These are phyloP conservation scores for Phytophthora pluvialis DNA, from an alignment of 352 stramenopile genomes.

Conservation along the genomic window DNA sequence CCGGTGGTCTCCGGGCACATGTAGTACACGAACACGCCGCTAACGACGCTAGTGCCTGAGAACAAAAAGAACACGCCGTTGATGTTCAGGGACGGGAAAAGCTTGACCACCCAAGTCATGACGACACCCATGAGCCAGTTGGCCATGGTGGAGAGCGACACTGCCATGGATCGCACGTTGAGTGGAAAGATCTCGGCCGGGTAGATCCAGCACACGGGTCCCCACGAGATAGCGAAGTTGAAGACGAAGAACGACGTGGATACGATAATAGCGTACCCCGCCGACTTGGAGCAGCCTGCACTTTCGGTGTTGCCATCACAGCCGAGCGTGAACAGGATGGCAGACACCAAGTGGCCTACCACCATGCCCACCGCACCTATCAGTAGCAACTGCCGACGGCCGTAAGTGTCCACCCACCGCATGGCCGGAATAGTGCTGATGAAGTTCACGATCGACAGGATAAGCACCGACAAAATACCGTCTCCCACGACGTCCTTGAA, in stretches of 20 bases:
- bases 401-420: slow-evolving; percentile 53
- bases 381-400: slow-evolving; percentile 48
- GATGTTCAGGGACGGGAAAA: slow-evolving; percentile 56
- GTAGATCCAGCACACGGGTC: slow-evolving; percentile 49
- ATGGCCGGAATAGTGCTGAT: slow-evolving; percentile 56
- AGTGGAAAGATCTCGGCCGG: slow-evolving; percentile 47
- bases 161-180: slow-evolving; percentile 49
- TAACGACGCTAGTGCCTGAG: slow-evolving; percentile 45
- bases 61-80: slow-evolving; percentile 64
- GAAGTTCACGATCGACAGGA: slow-evolving; percentile 58
- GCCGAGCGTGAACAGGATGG: slow-evolving; percentile 45
- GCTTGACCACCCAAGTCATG: slow-evolving; percentile 60
- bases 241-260: slow-evolving; percentile 51
- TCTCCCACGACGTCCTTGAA: slow-evolving; percentile 56
- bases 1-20: slow-evolving; percentile 60
- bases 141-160: slow-evolving; percentile 56
- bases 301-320: slow-evolving; percentile 48
- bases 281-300: slow-evolving; percentile 38
- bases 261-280: slow-evolving; percentile 53
- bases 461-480: slow-evolving; percentile 51
- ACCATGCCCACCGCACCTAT: slow-evolving; percentile 53
- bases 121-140: slow-evolving; percentile 58
- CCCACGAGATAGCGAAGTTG: slow-evolving; percentile 49
- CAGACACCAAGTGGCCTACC: slow-evolving; percentile 47
- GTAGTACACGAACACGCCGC: slow-evolving; percentile 52